phyloP scores from a whole-genome alignment of 2,329 filamentous ascomycete genomes.

The Zymoseptoria ardabiliae region DNA sequence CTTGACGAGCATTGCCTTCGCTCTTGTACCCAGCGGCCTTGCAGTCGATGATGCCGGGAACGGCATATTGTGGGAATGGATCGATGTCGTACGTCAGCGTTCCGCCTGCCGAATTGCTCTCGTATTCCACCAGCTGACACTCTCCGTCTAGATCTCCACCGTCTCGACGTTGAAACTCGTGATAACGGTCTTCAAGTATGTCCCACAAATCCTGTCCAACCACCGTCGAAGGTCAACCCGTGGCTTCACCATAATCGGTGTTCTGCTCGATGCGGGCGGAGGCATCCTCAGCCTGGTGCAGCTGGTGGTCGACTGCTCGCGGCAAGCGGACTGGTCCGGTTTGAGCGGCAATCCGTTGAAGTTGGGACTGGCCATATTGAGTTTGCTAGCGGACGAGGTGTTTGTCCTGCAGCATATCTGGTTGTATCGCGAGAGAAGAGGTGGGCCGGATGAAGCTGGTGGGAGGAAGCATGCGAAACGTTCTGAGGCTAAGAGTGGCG shows the following conservation, averaged over 20 bases:
- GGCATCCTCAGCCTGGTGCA: slow-evolving; percentile 75
- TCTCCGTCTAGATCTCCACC: slow-evolving; percentile 47
- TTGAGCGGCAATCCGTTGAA: slow-evolving; percentile 89
- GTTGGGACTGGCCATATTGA: slow-evolving; percentile 75
- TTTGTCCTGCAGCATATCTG: slow-evolving; percentile 87
- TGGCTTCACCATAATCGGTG: slow-evolving; percentile 63
- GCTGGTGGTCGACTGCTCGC: slow-evolving; percentile 72
- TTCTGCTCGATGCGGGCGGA: slow-evolving; percentile 74
- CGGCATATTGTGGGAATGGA: slow-evolving; percentile 47
- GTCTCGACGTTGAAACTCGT: slow-evolving; percentile 83
- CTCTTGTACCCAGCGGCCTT: background rate
- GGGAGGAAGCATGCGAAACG: background rate
- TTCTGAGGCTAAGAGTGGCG: background rate
- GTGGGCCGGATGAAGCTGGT: too few species aligned
- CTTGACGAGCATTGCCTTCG: background rate
- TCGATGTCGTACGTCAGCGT: slow-evolving; percentile 49
- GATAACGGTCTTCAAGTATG: slow-evolving; percentile 85
- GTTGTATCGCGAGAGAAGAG: slow-evolving; percentile 49
- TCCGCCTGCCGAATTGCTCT: background rate
- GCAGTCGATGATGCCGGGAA: too few species aligned
- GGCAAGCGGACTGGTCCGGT: slow-evolving; percentile 82
- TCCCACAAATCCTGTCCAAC: slow-evolving; percentile 77
- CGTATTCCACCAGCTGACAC: background rate
- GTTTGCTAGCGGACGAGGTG: slow-evolving; percentile 73
- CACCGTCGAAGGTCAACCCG: slow-evolving; percentile 74